Evolutionary conservation across 2,329 filamentous ascomycete species (phyloP).

Genomic region (Hypoxylon sp.): DNA sequence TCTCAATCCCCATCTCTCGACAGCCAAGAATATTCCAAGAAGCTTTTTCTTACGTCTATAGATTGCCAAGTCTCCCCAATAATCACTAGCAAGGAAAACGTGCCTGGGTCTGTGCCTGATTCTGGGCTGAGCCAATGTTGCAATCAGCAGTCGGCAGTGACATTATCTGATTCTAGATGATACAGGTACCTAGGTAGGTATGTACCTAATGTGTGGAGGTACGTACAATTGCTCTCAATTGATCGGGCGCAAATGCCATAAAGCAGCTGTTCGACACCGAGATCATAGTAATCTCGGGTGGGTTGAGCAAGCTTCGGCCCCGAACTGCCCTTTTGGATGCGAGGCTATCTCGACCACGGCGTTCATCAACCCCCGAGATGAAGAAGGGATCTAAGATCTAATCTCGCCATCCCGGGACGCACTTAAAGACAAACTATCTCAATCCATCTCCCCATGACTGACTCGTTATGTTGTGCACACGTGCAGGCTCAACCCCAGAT

Average conservation of each 20-base stretch:
- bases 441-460: background rate
- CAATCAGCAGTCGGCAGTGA: constrained; percentile 5
- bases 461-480: background rate
- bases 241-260: constrained; percentile 5
- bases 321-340: constrained; percentile 15
- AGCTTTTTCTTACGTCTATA: background rate
- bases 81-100: constrained; percentile 10
- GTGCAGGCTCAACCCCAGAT: background rate
- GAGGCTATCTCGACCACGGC: background rate
- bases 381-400: constrained; percentile 21
- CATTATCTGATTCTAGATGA: background rate
- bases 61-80: constrained; percentile 17
- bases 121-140: constrained; percentile 23
- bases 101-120: constrained; percentile 17
- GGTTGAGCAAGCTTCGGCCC: constrained; percentile 24
- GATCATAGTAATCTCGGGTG: constrained; percentile 36
- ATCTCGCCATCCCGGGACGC: constrained; percentile 15
- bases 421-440: background rate
- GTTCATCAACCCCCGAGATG: constrained; percentile 23
- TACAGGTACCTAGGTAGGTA: background rate
- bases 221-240: constrained; percentile 1
- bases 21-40: constrained; percentile 4
- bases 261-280: constrained; percentile 1
- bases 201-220: background rate
- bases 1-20: constrained; percentile 9